Evolutionary conservation across 1,139 yeast genomes (phyloP), one percentile per base, ranked within the genome.

Genomic region (Saccharomyces uvarum): DNA sequence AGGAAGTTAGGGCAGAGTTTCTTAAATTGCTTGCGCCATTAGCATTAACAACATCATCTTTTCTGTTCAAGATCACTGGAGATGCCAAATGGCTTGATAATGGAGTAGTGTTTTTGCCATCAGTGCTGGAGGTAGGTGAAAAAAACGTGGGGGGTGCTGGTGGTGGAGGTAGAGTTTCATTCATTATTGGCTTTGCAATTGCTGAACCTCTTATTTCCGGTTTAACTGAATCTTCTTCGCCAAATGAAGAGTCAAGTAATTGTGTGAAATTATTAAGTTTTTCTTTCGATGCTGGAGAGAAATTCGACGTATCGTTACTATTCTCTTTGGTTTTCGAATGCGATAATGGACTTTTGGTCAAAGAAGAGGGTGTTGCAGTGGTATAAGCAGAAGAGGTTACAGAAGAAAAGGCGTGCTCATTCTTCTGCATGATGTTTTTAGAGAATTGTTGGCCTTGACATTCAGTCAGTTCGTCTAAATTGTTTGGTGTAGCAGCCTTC

Each of bases 271-370:
- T 62, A 44, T 56, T 59, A 41, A 66, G 47, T 29, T 63, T 65
- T 9, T 58, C 64, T 38, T 60, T 62, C 1, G 68, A 63, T 9
- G 62, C 57, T 6, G 69, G 68, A 2, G 70, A 67, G 51, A 65
- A 62, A 16, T 60, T 61, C 13, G 54, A 3, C 4, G 49, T 46
- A 9, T 47, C 38, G 27, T 42, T 56, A 32, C 32, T 29, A 55
- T 52, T 38, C 57, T 48, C 27, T 42, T 31, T 33, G 47, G 16
- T 41, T 38, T 7, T 52, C 50, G 33, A 55, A 51, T 41, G 49
- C 2, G 42, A 26, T n/a, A 32, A 24, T 7, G 52, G 29, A 27
- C 46, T 49, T 49, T 49, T 49, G 11, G 24, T 16, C 24, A 21
- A 14, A 4, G 28, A 38, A 16, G 44, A 19, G 19, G 44, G 44